Base-by-base conservation (phyloP, 2,329 filamentous ascomycete species). In the Penicillium sp. region DNA sequence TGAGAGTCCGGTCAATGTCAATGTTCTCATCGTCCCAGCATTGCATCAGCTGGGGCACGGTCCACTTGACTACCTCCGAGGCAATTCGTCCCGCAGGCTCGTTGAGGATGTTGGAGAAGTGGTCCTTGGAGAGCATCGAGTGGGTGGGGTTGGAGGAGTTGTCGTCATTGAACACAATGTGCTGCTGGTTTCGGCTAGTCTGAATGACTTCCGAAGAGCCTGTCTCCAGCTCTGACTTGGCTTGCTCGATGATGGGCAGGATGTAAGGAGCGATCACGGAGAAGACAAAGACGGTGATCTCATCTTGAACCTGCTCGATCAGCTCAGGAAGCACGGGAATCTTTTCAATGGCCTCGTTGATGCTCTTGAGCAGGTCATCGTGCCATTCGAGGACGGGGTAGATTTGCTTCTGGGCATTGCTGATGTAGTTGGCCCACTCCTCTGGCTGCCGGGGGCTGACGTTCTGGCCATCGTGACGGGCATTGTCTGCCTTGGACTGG, bases 101-200 rank as follows among this genome's bases (percentile, higher is more conserved):
- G 75, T 97, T 97, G 62, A 97, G 85, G 35, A 93, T 83, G 73
- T 96, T 96, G 66, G 90, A 91, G 77, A 97, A 97, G 79, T 97
- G 93, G 72, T 97, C 93, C 81, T 97, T 97, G 62, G 92, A 93
- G 56, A 97, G 82, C 93, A 97, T 97, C 22, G 92, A 96, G 81
- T 97, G 93, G 1, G 93, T 97, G 0, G 93, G 94, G 72, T 97
- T 90, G 22, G 87, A 88, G 65, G 82, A 90, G 56, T 85, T 65
- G 72, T 96, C 89, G 67, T 97, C 89, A 49, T 91, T 80, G 78
- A 97, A 97, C 54, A 97, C 92, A 68, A 96, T 85, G 72, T 91
- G 88, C 80, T 97, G 93, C 81, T 96, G 90, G 56, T 89, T 86
- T 76, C 89, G 85, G 75, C 91, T 94, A 81, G 89, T 93, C 71